Evolutionary conservation across 1,139 yeast species (phyloP).

Genomic region (Hansenula sp.): DNA sequence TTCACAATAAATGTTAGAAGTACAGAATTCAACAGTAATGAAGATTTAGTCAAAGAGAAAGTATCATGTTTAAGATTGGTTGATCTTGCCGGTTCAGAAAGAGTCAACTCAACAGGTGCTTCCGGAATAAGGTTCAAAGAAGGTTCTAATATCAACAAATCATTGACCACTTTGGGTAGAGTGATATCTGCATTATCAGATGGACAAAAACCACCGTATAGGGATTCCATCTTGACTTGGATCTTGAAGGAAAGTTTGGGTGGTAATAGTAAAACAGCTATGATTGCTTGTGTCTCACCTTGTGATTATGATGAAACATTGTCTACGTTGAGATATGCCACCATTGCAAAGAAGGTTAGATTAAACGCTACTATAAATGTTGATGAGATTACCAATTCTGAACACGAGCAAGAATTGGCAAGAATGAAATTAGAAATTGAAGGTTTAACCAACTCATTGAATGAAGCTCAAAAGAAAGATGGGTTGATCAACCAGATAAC

Average conservation of each 20-base stretch:
- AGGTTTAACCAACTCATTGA: constrained; percentile 21
- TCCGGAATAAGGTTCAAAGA: constrained; percentile 66
- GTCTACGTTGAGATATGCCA: constrained; percentile 73
- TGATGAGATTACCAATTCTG: constrained; percentile 33
- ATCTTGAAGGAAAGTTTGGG: constrained; percentile 67
- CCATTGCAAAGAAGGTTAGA: constrained; percentile 65
- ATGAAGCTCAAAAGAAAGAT: constrained; percentile 25
- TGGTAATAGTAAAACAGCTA: constrained; percentile 71
- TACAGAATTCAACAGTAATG: constrained; percentile 44
- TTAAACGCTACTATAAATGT: constrained; percentile 54
- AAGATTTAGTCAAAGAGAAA: constrained; percentile 43
- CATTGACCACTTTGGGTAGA: constrained; percentile 72
- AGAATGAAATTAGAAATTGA: constrained; percentile 39
- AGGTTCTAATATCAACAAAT: constrained; percentile 72
- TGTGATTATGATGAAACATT: constrained; percentile 71
- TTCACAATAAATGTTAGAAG: constrained; percentile 61
- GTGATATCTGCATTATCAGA: constrained; percentile 62
- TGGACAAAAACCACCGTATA: constrained; percentile 38
- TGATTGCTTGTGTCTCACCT: constrained; percentile 77
- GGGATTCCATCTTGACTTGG: constrained; percentile 74
- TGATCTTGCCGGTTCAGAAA: constrained; percentile 81
- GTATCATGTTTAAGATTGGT: constrained; percentile 63
- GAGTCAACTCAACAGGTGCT: constrained; percentile 60
- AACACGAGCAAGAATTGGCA: constrained; percentile 22
- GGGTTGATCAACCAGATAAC: constrained; percentile 19